These are phyloP conservation scores for Leucocoprinus birnbaumii DNA, from an alignment of 768 basidiomycete genomes.

Conservation along the genomic window DNA sequence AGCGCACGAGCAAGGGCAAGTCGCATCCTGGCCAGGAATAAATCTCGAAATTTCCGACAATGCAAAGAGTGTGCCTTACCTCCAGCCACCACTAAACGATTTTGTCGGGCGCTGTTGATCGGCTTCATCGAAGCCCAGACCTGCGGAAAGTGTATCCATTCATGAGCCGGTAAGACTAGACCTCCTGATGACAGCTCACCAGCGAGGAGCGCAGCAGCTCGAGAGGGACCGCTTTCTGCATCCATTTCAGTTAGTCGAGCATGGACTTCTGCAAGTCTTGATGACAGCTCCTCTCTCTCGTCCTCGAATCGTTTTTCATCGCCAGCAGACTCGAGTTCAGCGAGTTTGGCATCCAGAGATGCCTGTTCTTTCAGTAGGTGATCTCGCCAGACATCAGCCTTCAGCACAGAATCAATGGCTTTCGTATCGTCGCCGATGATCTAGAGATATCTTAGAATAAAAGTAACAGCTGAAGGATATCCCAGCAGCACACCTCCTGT, in stretches of 20 bases:
- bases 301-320: slow-evolving; percentile 83
- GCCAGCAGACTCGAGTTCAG: slow-evolving; percentile 67
- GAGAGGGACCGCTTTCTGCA: slow-evolving; percentile 93
- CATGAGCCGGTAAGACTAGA: too few species aligned
- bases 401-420: slow-evolving; percentile 93
- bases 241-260: slow-evolving; percentile 95
- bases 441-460: slow-evolving; percentile 31
- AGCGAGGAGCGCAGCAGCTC: slow-evolving; percentile 86
- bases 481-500: slow-evolving; percentile 66
- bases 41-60: not conserved
- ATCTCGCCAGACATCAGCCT: slow-evolving; percentile 99
- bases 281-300: slow-evolving; percentile 80
- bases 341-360: slow-evolving; percentile 67
- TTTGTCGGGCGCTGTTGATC: slow-evolving; percentile 84
- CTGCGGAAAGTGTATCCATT: slow-evolving; percentile 29
- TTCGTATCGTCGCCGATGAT: slow-evolving; percentile 91
- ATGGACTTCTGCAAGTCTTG: slow-evolving; percentile 86
- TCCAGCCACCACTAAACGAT: slow-evolving; percentile 96
- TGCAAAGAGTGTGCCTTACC: slow-evolving; percentile 37
- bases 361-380: slow-evolving; percentile 85
- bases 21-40: slow-evolving; percentile 67
- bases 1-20: slow-evolving; percentile 92
- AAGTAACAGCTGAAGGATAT: not conserved
- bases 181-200: too few species aligned
- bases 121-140: slow-evolving; percentile 86